A percentile compares a stretch with the other conserved stretches of the same genome.
Evolutionary conservation across 805 yeast species (phyloP).

Genomic region (Zygosaccharomyces bailii): DNA sequence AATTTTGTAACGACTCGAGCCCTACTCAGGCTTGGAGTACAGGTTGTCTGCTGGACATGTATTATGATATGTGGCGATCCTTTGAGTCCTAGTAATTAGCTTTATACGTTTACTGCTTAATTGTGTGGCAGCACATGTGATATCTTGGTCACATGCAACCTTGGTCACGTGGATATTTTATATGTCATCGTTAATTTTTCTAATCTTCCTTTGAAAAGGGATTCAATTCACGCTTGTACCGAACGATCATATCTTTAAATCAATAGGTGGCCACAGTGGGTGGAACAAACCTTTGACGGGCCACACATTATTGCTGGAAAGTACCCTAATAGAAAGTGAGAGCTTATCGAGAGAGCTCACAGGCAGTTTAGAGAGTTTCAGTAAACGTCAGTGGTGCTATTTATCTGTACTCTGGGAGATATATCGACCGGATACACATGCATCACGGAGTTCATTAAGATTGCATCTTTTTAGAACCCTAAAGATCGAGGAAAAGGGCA

Average conservation of each 20-base stretch:
- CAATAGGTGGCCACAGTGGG: neutral
- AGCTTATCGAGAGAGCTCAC: neutral
- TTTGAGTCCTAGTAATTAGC: no score
- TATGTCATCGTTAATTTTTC: neutral
- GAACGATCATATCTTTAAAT: neutral
- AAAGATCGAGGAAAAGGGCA: neutral
- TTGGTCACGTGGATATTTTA: neutral
- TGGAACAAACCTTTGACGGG: neutral
- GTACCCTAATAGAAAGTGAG: neutral
- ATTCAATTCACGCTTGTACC: slow-evolving; percentile 3
- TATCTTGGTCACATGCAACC: neutral
- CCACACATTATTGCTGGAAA: neutral
- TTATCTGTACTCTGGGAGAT: neutral
- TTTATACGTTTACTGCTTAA: no score
- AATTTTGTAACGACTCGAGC: slow-evolving; percentile 75
- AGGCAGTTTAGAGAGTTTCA: slow-evolving; percentile 1
- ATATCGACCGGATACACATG: slow-evolving; percentile 5
- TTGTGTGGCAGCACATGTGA: neutral
- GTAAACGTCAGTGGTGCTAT: slow-evolving; percentile 1
- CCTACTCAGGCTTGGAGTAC: slow-evolving; percentile 98
- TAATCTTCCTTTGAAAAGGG: slow-evolving; percentile 1
- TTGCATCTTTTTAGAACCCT: neutral
- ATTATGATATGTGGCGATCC: slow-evolving; percentile 54
- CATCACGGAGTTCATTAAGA: neutral
- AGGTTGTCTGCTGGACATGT: slow-evolving; percentile 78